These are phyloP conservation scores for Alternaria arborescens DNA, from an alignment of 2,329 filamentous ascomycete genomes.

Conservation along the genomic window DNA sequence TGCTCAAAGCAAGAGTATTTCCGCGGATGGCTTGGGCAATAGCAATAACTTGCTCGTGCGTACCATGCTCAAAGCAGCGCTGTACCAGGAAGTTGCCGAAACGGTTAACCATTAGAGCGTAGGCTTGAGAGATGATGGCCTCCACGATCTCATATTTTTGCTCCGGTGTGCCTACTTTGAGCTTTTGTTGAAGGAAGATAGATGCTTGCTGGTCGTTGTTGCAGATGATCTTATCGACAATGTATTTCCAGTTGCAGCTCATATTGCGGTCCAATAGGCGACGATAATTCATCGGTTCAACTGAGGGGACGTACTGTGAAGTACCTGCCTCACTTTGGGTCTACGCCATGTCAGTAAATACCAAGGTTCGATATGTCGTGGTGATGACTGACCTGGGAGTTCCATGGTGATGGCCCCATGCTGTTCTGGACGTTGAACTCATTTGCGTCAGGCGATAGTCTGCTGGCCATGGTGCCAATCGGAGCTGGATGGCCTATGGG, in stretches of 20 bases:
- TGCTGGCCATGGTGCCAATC: constrained; percentile 50
- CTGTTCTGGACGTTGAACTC: constrained; percentile 53
- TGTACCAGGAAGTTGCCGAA: constrained; percentile 99
- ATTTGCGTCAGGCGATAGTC: constrained; percentile 57
- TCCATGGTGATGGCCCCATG: constrained; percentile 52
- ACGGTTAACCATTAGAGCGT: constrained; percentile 95
- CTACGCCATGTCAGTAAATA: constrained; percentile 25
- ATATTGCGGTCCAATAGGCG: constrained; percentile 93
- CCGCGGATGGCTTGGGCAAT: constrained; percentile 95
- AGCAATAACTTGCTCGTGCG: constrained; percentile 87
- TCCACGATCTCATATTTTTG: constrained; percentile 98
- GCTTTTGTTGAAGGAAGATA: constrained; percentile 98
- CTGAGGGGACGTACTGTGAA: constrained; percentile 79
- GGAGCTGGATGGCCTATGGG: constrained; percentile 42
- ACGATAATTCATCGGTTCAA: constrained; percentile 95
- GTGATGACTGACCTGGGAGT: constrained; percentile 39
- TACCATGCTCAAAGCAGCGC: constrained; percentile 98
- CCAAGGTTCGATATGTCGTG: too few species aligned
- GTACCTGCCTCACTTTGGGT: constrained; percentile 35
- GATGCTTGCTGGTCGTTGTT: constrained; percentile 99
- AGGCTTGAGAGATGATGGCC: constrained; percentile 92
- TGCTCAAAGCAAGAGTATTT: constrained; percentile 91
- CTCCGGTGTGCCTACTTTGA: constrained; percentile 92
- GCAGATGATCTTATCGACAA: constrained; percentile 99
- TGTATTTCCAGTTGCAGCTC: constrained; percentile 99